Conservation (phyloP, 805 yeast species). For the Saitoella complicata region DNA sequence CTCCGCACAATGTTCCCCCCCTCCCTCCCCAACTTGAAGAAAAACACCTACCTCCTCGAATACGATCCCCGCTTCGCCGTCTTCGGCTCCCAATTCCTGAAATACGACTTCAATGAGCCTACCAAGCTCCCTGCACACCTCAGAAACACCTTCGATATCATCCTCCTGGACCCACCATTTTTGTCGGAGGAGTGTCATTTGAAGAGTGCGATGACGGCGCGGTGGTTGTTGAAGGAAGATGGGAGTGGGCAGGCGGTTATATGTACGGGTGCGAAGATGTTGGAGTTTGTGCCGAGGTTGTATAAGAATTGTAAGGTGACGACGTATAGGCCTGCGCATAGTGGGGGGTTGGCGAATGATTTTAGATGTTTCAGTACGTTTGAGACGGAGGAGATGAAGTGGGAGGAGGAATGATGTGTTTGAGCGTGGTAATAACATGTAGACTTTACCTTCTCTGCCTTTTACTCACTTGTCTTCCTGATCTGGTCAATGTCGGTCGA, state of each 20-base stretch:
- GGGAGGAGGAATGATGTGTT: slow-evolving; percentile 23
- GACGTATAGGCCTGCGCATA: slow-evolving; percentile 60
- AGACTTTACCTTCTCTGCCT: too few species aligned
- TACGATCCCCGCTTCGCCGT: slow-evolving; percentile 61
- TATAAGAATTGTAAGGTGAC: slow-evolving; percentile 56
- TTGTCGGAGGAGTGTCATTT: slow-evolving; percentile 67
- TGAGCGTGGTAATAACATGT: too few species aligned
- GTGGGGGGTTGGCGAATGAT: slow-evolving; percentile 74
- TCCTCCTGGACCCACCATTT: slow-evolving; percentile 80
- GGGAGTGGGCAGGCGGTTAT: slow-evolving; percentile 31
- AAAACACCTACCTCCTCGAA: slow-evolving; percentile 35
- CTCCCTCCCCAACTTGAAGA: too few species aligned
- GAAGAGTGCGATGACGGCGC: slow-evolving; percentile 48
- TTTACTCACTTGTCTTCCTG: too few species aligned
- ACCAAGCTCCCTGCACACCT: slow-evolving; percentile 39
- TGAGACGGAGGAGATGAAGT: slow-evolving; percentile 55
- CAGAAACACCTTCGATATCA: slow-evolving; percentile 47
- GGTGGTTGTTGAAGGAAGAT: slow-evolving; percentile 31
- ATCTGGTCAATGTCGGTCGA: too few species aligned
- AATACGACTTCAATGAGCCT: slow-evolving; percentile 65
- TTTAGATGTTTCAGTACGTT: slow-evolving; percentile 71
- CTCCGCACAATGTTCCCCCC: too few species aligned
- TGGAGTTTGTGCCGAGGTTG: slow-evolving; percentile 36
- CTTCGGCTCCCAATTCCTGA: slow-evolving; percentile 51
- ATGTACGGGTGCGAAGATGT: slow-evolving; percentile 85